These are phyloP conservation scores for Tolypocladium sp. DNA, from an alignment of 2,329 filamentous ascomycete species.

Conservation along the genomic window DNA sequence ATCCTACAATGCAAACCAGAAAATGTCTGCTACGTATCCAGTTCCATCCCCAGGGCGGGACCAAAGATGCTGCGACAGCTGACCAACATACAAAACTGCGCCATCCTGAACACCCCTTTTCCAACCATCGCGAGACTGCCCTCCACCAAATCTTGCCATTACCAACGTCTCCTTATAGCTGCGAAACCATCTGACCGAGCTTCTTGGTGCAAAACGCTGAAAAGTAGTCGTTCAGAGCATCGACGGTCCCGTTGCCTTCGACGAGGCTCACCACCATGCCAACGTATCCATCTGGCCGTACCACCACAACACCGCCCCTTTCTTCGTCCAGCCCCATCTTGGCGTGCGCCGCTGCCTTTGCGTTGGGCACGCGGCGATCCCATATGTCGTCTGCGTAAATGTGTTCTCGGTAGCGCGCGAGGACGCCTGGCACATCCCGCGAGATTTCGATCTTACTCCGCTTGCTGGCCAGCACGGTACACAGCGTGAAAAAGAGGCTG, in stretches of 20 bases:
- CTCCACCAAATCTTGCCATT: not conserved
- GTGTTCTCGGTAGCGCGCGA: slow-evolving; percentile 71
- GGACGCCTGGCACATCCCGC: slow-evolving; percentile 57
- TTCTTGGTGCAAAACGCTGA: slow-evolving; percentile 59
- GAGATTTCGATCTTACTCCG: slow-evolving; percentile 65
- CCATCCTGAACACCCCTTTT: not conserved
- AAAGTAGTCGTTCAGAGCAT: slow-evolving; percentile 80
- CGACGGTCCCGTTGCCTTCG: slow-evolving; percentile 69
- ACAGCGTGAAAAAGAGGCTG: slow-evolving; percentile 71
- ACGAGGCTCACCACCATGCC: slow-evolving; percentile 64
- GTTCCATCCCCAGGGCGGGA: not conserved
- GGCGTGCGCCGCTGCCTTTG: slow-evolving; percentile 67
- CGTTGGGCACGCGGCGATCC: slow-evolving; percentile 60
- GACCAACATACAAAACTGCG: no score
- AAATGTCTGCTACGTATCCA: no score
- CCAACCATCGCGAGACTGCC: not conserved
- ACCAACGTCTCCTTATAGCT: not conserved
- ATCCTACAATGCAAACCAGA: not conserved
- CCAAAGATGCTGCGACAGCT: not conserved
- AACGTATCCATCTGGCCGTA: slow-evolving; percentile 81
- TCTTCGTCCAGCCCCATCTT: slow-evolving; percentile 76
- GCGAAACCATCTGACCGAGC: slow-evolving; percentile 19
- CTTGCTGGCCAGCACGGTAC: slow-evolving; percentile 61
- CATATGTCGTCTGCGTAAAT: slow-evolving; percentile 80
- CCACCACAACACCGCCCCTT: slow-evolving; percentile 70